Percentiles rank a stretch among this genome's conserved stretches.
phyloP scores from a whole-genome alignment of 441 rosid genomes.

The Sinapis alba region DNA sequence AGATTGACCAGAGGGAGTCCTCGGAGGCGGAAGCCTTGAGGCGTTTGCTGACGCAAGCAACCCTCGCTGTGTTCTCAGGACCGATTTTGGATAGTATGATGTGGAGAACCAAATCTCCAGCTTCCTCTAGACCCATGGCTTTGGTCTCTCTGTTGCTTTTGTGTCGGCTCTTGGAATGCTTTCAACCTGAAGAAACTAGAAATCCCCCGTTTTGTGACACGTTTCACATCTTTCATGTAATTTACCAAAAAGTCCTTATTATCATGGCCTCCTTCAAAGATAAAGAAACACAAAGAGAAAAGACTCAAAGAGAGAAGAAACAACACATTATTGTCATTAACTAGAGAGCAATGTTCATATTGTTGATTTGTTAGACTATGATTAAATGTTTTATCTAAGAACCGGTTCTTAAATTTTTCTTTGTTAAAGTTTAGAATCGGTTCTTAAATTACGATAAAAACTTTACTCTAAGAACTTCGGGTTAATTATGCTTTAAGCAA shows the following conservation, averaged over 20 bases:
- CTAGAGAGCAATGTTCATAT: neutral
- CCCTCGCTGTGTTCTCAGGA: slow-evolving; percentile 51
- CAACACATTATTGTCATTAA: neutral
- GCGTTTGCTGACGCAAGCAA: slow-evolving; percentile 61
- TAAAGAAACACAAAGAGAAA: neutral
- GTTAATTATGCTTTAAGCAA: too few relatives aligned
- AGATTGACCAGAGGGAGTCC: slow-evolving; percentile 74
- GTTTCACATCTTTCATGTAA: neutral
- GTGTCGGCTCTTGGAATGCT: neutral
- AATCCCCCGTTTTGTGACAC: neutral
- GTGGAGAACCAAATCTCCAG: slow-evolving; percentile 68
- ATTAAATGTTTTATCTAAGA: too few relatives aligned
- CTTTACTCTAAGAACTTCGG: neutral
- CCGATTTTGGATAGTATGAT: slow-evolving; percentile 56
- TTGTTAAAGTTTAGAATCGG: too few relatives aligned
- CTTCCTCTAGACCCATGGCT: slow-evolving; percentile 56
- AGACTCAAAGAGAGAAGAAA: neutral
- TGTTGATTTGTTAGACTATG: too few relatives aligned
- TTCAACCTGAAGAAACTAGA: neutral
- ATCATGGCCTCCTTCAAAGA: neutral
- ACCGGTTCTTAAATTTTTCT: too few relatives aligned
- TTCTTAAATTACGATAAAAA: too few relatives aligned
- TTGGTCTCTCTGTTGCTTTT: slow-evolving; percentile 2
- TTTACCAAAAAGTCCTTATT: neutral
- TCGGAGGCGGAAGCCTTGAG: slow-evolving; percentile 56